Evolutionary conservation across 768 basidiomycete genomes (phyloP).

Genomic region (Tulasnella sp.): DNA sequence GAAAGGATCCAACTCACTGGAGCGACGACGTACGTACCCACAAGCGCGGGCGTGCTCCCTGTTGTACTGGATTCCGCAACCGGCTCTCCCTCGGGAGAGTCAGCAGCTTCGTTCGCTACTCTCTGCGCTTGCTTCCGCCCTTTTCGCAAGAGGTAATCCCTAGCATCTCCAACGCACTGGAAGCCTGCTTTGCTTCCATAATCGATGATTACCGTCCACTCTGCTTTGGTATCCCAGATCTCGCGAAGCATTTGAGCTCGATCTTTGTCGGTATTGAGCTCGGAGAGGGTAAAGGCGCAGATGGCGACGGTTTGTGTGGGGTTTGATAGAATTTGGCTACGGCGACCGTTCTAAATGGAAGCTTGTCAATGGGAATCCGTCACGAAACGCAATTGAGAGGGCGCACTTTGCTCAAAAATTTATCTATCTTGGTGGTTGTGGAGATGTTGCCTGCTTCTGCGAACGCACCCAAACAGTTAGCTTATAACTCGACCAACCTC

Average conservation of each 20-base stretch:
- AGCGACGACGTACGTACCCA: constrained; percentile 82
- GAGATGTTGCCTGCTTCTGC: constrained; percentile 4
- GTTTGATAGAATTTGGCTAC: constrained; percentile 46
- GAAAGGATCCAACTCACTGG: constrained; percentile 59
- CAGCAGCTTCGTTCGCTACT: constrained; percentile 56
- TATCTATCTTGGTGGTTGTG: constrained; percentile 4
- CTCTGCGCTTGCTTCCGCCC: constrained; percentile 50
- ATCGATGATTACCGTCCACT: constrained; percentile 86
- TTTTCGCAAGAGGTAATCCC: constrained; percentile 68
- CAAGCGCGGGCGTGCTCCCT: constrained; percentile 25
- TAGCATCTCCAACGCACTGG: constrained; percentile 72
- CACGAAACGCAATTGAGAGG: constrained; percentile 37
- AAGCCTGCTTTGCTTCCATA: constrained; percentile 78
- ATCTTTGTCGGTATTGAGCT: constrained; percentile 58
- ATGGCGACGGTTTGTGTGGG: constrained; percentile 73
- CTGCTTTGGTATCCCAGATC: constrained; percentile 92
- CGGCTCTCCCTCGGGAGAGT: constrained; percentile 39
- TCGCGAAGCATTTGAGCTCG: constrained; percentile 72
- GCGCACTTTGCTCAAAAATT: constrained; percentile 32
- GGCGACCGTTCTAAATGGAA: constrained; percentile 41
- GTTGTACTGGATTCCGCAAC: constrained; percentile 32
- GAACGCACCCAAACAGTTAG: background rate
- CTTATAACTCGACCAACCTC: constrained; percentile 3
- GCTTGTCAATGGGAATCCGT: background rate
- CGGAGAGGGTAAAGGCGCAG: constrained; percentile 84